These are phyloP conservation scores for Laetiporus sulphureus DNA, from an alignment of 1,284 basidiomycete genomes.

Conservation along the genomic window DNA sequence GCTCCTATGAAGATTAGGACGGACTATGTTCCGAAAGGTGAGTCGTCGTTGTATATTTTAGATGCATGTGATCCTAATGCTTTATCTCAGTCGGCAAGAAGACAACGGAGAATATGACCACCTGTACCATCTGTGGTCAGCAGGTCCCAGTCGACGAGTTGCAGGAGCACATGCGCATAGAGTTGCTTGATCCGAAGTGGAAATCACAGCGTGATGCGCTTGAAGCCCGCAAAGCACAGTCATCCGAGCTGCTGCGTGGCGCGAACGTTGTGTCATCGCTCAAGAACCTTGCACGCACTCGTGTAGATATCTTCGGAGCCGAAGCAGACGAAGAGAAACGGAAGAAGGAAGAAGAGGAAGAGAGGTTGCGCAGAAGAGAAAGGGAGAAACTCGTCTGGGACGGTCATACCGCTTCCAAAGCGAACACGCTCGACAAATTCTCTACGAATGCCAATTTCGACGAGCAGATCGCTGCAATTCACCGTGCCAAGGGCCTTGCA, in stretches of 20 bases:
- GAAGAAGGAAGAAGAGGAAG: conserved; percentile 81
- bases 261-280: conserved; percentile 91
- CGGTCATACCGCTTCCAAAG: conserved; percentile 88
- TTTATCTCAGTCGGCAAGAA: conserved; percentile 57
- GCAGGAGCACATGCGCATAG: conserved; percentile 97
- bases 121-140: conserved; percentile 91
- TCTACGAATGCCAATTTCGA: conserved; percentile 88
- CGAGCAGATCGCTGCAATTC: conserved; percentile 92
- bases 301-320: conserved; percentile 93
- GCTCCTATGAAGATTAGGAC: conserved; percentile 95
- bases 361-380: conserved; percentile 71
- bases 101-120: conserved; percentile 67
- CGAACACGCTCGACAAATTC: conserved; percentile 83
- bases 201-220: conserved; percentile 87
- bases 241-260: conserved; percentile 82
- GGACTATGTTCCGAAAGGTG: conserved; percentile 92
- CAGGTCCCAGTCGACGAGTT: conserved; percentile 93
- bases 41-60: conserved; percentile 25
- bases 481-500: conserved; percentile 82
- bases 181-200: conserved; percentile 95
- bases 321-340: conserved; percentile 85
- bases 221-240: conserved; percentile 86
- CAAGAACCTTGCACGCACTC: conserved; percentile 82
- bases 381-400: conserved; percentile 94
- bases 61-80: conserved; percentile 6